Conservation (phyloP, 2,329 filamentous ascomycete genomes). For the Hymenoscyphus fructigenus region DNA sequence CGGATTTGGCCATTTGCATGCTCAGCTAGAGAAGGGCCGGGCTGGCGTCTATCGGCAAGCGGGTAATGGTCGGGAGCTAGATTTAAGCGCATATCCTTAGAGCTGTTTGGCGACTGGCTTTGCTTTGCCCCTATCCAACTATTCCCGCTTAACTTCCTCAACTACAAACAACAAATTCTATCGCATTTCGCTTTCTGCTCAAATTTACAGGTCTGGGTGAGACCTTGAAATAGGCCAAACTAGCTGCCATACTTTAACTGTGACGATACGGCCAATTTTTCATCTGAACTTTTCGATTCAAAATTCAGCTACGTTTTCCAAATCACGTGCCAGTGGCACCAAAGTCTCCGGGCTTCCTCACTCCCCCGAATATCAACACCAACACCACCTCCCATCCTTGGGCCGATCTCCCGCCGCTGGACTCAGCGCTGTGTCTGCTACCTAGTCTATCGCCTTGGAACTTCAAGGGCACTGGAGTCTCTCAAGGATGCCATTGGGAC, state of each 20-base stretch:
- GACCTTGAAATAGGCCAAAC: neutral
- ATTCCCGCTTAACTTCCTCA: neutral
- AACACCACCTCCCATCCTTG: constrained; percentile 1
- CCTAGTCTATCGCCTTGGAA: neutral
- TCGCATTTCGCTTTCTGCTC: neutral
- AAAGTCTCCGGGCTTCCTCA: no score
- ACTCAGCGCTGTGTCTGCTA: constrained; percentile 1
- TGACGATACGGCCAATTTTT: neutral
- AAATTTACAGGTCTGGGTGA: neutral
- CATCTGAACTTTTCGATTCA: neutral
- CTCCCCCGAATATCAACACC: neutral
- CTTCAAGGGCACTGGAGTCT: neutral
- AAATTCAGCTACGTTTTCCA: neutral
- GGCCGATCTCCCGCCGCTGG: constrained; percentile 6
- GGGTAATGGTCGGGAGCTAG: no score
- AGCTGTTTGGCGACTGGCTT: neutral
- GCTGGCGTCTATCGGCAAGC: neutral
- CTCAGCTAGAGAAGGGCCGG: neutral
- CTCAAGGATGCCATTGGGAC: neutral
- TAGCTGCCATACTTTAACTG: neutral
- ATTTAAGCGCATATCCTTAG: no score
- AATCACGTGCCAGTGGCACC: constrained; percentile 2
- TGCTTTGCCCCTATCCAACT: neutral
- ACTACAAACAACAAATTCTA: neutral
- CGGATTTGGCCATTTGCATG: constrained; percentile 3